phyloP scores from a whole-genome alignment of 208 protist species.

The Trichomonas gallinae region DNA sequence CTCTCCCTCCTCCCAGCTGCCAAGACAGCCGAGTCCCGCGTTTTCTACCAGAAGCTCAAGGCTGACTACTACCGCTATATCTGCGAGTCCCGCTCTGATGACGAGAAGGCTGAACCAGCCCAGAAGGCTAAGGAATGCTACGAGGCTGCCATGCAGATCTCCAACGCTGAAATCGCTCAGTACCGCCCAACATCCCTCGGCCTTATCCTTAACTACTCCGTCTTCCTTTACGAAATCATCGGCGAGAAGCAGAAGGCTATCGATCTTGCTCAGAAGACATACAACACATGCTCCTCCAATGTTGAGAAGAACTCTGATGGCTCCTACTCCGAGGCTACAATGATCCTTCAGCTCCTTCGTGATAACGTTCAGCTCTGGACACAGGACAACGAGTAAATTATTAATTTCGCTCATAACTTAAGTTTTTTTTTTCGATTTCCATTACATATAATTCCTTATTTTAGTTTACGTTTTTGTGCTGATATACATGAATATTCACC shows the following conservation, averaged over 20 bases:
- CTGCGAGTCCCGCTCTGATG: constrained; percentile 51
- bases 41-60: constrained; percentile 67
- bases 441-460: no score
- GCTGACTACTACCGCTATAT: constrained; percentile 67
- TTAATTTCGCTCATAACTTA: background rate
- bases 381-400: constrained; percentile 25
- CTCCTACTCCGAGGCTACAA: constrained; percentile 59
- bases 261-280: constrained; percentile 60
- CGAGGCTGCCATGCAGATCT: constrained; percentile 49
- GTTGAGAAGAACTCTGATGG: background rate
- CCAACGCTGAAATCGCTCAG: constrained; percentile 43
- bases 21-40: constrained; percentile 46
- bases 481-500: background rate
- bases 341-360: constrained; percentile 66
- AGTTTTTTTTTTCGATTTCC: background rate
- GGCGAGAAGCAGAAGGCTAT: constrained; percentile 48
- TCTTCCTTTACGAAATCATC: constrained; percentile 68
- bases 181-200: constrained; percentile 61
- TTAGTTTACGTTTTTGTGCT: background rate
- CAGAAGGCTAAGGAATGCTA: constrained; percentile 52
- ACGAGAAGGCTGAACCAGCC: constrained; percentile 35
- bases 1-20: constrained; percentile 70
- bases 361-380: constrained; percentile 70
- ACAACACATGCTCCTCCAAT: constrained; percentile 26
- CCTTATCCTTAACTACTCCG: constrained; percentile 66